phyloP scores from a whole-genome alignment of 768 basidiomycete genomes.

The Macrocybe gigantea region DNA sequence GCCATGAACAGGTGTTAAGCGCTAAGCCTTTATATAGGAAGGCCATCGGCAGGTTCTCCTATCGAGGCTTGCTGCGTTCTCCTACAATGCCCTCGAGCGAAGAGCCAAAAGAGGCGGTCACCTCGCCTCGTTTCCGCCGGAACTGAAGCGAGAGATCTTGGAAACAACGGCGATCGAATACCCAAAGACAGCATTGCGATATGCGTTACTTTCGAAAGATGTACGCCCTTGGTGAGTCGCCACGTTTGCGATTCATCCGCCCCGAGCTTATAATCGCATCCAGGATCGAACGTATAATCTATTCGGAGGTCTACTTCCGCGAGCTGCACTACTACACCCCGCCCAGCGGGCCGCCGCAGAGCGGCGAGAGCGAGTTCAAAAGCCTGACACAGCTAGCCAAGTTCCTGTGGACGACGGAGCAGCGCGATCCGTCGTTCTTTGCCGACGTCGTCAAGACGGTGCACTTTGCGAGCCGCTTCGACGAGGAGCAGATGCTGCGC shows the following conservation, averaged over 20 bases:
- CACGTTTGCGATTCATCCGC: no score
- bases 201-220: constrained; percentile 11
- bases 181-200: constrained; percentile 6
- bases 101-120: background rate
- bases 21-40: no score
- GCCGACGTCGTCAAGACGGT: constrained; percentile 3
- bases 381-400: background rate
- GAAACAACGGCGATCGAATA: constrained; percentile 9
- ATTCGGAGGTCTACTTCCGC: constrained; percentile 12
- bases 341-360: background rate
- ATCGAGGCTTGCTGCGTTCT: no score
- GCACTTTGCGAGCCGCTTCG: constrained; percentile 1
- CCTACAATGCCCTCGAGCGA: no score
- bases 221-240: constrained; percentile 10
- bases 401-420: background rate
- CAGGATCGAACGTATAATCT: constrained; percentile 15
- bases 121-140: constrained; percentile 7
- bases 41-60: no score
- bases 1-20: no score
- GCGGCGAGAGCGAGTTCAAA: background rate
- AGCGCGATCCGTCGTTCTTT: constrained; percentile 1
- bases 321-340: constrained; percentile 3
- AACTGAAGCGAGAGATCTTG: constrained; percentile 15
- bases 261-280: background rate
- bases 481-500: background rate